Conservation (phyloP, 1,284 basidiomycete genomes). For the Moniliophthora roreri region DNA sequence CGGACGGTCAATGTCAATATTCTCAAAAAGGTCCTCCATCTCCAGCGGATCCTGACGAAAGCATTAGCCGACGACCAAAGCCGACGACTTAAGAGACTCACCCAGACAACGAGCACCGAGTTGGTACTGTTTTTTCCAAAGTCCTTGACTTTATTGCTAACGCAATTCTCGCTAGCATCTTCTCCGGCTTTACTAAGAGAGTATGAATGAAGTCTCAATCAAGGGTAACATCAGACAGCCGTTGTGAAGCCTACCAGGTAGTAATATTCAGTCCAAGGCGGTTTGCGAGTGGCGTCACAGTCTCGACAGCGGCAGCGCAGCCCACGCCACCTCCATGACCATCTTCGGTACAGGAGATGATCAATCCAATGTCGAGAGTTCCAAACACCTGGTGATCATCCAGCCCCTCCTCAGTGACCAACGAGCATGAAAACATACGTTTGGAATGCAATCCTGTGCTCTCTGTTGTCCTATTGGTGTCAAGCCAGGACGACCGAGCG, state of each 20-base stretch:
- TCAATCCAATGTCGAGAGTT: neutral
- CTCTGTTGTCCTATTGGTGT: constrained; percentile 10
- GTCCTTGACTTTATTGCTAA: constrained; percentile 19
- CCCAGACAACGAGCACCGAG: constrained; percentile 25
- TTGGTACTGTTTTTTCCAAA: constrained; percentile 24
- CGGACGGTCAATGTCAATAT: neutral
- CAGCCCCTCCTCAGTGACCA: no score
- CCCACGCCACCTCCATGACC: constrained; percentile 18
- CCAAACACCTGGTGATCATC: neutral
- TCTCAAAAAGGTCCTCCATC: constrained; percentile 7
- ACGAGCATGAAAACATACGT: constrained; percentile 1
- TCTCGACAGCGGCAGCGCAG: constrained; percentile 22
- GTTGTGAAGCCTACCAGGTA: constrained; percentile 20
- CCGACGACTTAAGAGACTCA: constrained; percentile 8
- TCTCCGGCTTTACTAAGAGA: constrained; percentile 20
- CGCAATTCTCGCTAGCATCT: constrained; percentile 24
- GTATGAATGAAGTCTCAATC: neutral
- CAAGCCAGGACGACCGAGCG: constrained; percentile 10
- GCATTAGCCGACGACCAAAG: neutral
- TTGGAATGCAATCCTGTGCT: constrained; percentile 11
- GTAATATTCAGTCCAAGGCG: constrained; percentile 21
- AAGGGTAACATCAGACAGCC: neutral
- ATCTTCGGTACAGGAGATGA: neutral
- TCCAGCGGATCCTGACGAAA: neutral
- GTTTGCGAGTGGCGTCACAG: constrained; percentile 21